These are phyloP conservation scores for Paracamarosporium sp. DNA, from an alignment of 2,329 filamentous ascomycete species.

Conservation along the genomic window DNA sequence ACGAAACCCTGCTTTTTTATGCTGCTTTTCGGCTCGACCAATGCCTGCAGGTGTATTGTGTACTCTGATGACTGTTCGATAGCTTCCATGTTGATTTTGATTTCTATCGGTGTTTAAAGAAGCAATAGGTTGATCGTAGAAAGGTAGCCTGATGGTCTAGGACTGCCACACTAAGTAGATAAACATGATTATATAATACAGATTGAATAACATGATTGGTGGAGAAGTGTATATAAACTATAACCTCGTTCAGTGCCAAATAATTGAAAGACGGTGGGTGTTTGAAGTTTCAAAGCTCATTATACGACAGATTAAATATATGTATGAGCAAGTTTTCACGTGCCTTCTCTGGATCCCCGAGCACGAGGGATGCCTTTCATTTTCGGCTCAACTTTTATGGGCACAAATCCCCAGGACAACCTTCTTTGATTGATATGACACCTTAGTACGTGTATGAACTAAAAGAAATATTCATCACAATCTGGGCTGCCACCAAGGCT, in stretches of 20 bases:
- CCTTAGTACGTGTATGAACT: too few relatives aligned
- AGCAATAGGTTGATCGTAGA: neutral
- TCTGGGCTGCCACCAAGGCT: too few relatives aligned
- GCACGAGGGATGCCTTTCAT: too few relatives aligned
- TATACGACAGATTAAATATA: too few relatives aligned
- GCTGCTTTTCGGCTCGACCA: constrained; percentile 6
- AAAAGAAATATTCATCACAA: too few relatives aligned
- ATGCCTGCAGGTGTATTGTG: neutral
- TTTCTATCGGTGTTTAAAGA: neutral
- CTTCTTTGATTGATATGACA: too few relatives aligned
- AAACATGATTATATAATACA: neutral
- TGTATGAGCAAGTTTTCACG: too few relatives aligned
- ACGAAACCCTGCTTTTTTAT: constrained; percentile 16
- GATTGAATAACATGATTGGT: neutral
- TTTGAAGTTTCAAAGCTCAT: too few relatives aligned
- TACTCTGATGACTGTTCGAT: neutral
- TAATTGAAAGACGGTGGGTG: neutral
- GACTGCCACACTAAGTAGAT: neutral
- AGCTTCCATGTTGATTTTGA: neutral
- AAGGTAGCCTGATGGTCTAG: neutral
- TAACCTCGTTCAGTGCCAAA: neutral
- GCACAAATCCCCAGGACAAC: too few relatives aligned
- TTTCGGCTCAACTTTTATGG: too few relatives aligned
- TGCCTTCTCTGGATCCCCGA: too few relatives aligned
- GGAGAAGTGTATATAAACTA: neutral